These are phyloP conservation scores for Rhizopus arrhizus DNA, from an alignment of 371 early-diverging fungal species.

Conservation along the genomic window DNA sequence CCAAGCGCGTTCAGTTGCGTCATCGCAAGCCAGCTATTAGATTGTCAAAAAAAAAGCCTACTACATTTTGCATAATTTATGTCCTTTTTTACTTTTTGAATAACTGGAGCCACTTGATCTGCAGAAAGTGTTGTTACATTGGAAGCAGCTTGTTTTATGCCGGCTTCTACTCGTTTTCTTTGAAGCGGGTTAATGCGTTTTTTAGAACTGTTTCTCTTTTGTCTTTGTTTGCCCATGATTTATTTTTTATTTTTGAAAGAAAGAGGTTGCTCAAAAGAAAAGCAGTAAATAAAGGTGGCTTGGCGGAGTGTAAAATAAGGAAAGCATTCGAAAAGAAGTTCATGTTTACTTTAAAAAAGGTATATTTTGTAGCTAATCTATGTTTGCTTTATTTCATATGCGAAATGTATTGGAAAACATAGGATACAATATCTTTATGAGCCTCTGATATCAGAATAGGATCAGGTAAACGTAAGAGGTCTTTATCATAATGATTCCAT, in stretches of 20 bases:
- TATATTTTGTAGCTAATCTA: too few relatives aligned
- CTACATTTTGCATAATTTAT: not conserved
- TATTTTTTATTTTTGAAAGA: too few relatives aligned
- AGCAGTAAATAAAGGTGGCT: too few relatives aligned
- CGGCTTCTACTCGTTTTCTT: constrained; percentile 31
- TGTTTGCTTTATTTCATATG: constrained; percentile 48
- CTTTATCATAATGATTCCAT: constrained; percentile 90
- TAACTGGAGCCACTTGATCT: constrained; percentile 56
- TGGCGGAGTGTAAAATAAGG: too few relatives aligned
- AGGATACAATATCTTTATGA: constrained; percentile 73
- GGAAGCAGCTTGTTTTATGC: constrained; percentile 29
- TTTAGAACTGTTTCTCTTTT: constrained; percentile 29
- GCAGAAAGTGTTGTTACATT: constrained; percentile 29
- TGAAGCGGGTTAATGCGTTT: constrained; percentile 39
- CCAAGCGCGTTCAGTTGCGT: constrained; percentile 84
- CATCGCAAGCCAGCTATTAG: constrained; percentile 58
- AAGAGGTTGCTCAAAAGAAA: too few relatives aligned
- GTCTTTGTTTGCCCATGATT: constrained; percentile 46
- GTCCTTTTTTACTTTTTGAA: constrained; percentile 50
- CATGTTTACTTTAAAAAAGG: too few relatives aligned
- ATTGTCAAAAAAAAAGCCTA: not conserved
- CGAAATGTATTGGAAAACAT: constrained; percentile 90
- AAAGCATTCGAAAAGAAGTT: too few relatives aligned
- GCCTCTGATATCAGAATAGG: constrained; percentile 75
- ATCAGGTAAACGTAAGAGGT: constrained; percentile 74